Conservation (phyloP, 2,329 filamentous ascomycete species). For the Epichloe sibirici region DNA sequence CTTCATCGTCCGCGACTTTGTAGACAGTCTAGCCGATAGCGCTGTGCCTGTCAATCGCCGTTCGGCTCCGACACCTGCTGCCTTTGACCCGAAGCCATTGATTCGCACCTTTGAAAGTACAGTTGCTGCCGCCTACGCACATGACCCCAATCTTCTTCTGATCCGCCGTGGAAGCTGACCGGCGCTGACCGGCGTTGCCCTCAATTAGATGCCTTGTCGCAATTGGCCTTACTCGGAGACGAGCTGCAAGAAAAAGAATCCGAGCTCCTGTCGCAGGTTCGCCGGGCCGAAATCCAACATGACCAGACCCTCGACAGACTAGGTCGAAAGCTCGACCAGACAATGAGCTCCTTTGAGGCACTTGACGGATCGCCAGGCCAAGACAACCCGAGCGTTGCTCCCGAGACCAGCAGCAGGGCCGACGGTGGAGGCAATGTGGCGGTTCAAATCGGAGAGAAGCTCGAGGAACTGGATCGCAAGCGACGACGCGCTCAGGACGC, state of each 20-base stretch:
- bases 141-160: background rate
- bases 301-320: conserved; percentile 81
- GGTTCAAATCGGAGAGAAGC: conserved; percentile 83
- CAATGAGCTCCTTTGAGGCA: conserved; percentile 82
- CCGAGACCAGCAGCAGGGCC: conserved; percentile 21
- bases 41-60: conserved; percentile 69
- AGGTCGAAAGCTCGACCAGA: conserved; percentile 79
- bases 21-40: conserved; percentile 81
- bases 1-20: conserved; percentile 96
- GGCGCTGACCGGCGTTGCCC: background rate
- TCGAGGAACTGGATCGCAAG: conserved; percentile 92
- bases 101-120: conserved; percentile 86
- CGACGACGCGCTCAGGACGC: conserved; percentile 81
- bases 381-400: conserved; percentile 24
- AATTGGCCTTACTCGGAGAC: conserved; percentile 59
- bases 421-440: conserved; percentile 72
- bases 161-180: background rate
- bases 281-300: conserved; percentile 84
- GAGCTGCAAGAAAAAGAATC: conserved; percentile 86
- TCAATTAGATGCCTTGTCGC: conserved; percentile 46
- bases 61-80: conserved; percentile 51
- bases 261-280: conserved; percentile 78
- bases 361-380: conserved; percentile 74
- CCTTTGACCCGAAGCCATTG: conserved; percentile 90
- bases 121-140: conserved; percentile 6